Conservation (phyloP, 2,329 filamentous ascomycete species). For the Colletotrichum sublineola region DNA sequence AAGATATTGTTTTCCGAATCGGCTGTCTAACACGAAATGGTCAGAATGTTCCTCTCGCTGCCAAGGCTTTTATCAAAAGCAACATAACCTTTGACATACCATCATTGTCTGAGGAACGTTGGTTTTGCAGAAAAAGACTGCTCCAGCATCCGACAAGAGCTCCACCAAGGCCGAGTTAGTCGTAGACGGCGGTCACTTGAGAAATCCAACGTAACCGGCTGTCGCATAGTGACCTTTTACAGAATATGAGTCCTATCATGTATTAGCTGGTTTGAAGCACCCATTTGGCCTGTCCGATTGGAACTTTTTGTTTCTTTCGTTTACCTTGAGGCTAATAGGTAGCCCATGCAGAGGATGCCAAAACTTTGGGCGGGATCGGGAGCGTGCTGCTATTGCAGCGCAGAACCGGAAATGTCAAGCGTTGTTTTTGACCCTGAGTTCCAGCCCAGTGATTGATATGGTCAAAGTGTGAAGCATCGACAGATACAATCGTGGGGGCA, state of each 20-base stretch:
- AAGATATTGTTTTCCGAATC: conserved; percentile 68
- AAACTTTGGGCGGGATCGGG: background rate
- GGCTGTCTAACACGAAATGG: conserved; percentile 60
- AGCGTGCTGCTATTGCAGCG: background rate
- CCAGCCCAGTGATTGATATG: conserved; percentile 8
- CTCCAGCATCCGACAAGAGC: conserved; percentile 70
- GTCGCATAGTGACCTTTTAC: conserved; percentile 65
- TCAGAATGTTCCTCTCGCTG: background rate
- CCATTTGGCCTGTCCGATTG: background rate
- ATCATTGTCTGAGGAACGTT: conserved; percentile 73
- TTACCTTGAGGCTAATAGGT: conserved; percentile 57
- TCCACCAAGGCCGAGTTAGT: conserved; percentile 69
- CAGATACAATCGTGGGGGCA: background rate
- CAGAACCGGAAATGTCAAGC: background rate
- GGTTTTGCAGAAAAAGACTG: conserved; percentile 78
- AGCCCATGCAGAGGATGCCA: conserved; percentile 69
- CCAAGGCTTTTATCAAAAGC: fast-evolving
- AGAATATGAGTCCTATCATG: conserved; percentile 72
- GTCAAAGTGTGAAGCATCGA: background rate
- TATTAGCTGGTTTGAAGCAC: conserved; percentile 46
- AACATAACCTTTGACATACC: conserved; percentile 43
- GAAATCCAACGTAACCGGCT: conserved; percentile 67
- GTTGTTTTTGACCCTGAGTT: background rate
- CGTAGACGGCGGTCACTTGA: conserved; percentile 64
- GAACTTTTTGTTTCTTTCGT: too few relatives aligned